Base-by-base conservation (phyloP, 148 eudicot species). In the Tetragonia tetragonoides region DNA sequence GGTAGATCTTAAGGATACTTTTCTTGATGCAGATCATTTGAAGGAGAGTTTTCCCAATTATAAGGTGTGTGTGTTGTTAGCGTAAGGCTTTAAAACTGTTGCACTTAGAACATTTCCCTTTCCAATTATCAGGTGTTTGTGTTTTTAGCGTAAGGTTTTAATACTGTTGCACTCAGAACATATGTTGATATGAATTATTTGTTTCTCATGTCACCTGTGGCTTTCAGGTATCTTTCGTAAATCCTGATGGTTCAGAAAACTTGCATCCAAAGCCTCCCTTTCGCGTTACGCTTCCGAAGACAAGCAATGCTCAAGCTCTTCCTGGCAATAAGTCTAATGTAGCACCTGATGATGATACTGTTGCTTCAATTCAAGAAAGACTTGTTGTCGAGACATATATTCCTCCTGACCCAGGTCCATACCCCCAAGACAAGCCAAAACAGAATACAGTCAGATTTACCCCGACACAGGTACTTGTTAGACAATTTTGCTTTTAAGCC, bases 331-430 rank as follows among this genome's bases (percentile, higher is more conserved):
- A 86, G 75, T 83, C 82, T 61, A 69, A 73, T 73, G 42, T 69
- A 67, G 80, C 82, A 64, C 74, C 67, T 34, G 77, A 82, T 76
- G 76, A 76, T 71, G 84, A 66, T 75, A 83, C 80, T 62, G 86
- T 12, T 61, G 77, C 73, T 65, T 68, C 86, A 77, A 88, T 77
- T 76, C 90, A 81, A 82, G 90, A 88, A 74, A 77, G 88, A 65
- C 97, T 95, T 75, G 79, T 90, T 78, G 93, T 93, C 57, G 97
- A 95, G 87, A 85, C 97, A 64, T 95, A 95, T 86, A 78, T 93
- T 54, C 99, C 99, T 85, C 94, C 97, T 80, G 90, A 95, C 80
- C 99, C 93, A 57, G 99, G 99, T 78, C 99, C 99, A 80, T 95
- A 95, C 85, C 99, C 99, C 62, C 97, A 93, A 75, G 99, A 95